Evolutionary conservation across 208 protist species (phyloP).

Genomic region (Angomonas deanei): DNA sequence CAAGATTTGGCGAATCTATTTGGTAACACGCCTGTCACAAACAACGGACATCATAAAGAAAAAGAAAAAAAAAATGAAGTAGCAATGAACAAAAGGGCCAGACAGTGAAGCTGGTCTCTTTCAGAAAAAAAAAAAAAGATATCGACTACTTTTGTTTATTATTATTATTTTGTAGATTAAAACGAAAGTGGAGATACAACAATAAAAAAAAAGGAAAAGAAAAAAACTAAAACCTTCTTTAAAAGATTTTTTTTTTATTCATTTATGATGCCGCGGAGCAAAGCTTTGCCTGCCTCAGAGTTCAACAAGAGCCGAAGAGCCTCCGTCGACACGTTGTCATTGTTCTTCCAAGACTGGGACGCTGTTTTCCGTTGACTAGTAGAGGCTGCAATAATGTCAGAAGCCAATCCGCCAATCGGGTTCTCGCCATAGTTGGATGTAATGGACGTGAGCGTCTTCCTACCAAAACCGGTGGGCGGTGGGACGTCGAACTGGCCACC

Average conservation of each 20-base stretch:
- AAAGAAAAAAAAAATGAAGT: slow-evolving; percentile 7
- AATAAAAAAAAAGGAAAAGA: slow-evolving; percentile 3
- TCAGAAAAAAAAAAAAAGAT: slow-evolving; percentile 17
- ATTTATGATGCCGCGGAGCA: background rate
- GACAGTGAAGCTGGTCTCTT: slow-evolving; percentile 15
- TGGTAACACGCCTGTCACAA: no score
- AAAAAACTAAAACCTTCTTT: background rate
- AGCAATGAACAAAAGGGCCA: slow-evolving; percentile 6
- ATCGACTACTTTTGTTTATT: background rate
- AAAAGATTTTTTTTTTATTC: background rate
- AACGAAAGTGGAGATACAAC: background rate
- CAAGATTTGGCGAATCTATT: no score
- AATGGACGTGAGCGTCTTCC: background rate
- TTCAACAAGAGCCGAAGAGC: background rate
- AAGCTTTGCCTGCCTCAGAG: background rate
- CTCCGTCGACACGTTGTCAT: background rate
- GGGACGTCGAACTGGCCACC: background rate
- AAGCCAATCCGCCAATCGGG: background rate
- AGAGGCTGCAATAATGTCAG: background rate
- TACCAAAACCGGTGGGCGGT: background rate
- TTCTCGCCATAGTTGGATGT: background rate
- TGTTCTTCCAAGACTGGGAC: background rate
- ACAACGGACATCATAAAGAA: slow-evolving; percentile 4
- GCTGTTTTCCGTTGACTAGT: background rate
- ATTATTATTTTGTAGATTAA: slow-evolving; percentile 1